Evolutionary conservation across 306 rosid genomes (phyloP), one percentile per base, ranked within the genome.

Genomic region (Alnus glutinosa): DNA sequence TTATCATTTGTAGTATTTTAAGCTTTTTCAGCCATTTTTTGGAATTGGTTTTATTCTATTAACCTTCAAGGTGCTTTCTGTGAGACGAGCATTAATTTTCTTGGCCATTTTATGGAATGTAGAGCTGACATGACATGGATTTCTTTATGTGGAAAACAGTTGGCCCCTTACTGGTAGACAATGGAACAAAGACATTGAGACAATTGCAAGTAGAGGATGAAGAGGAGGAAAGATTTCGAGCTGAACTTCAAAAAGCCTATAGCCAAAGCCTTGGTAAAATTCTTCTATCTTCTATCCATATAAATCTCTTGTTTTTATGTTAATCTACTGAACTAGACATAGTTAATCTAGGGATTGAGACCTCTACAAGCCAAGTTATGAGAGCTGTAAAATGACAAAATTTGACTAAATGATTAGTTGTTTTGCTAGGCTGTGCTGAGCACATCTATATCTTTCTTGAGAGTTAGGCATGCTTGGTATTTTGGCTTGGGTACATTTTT

Each of bases 141-240:
- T 78, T 80, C 75, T 50, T 14, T 58, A 42, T 84, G 37, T 84
- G 75, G 28, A 77, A 74, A 76, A 83, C 76, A 87, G 78, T 58
- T 76, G 42, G 58, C 78, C 54, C 82, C 73, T 58, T 55, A 81
- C 62, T 57, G 52, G 87, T 81, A 83, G 93, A 82, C 79, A 86
- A 87, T 74, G 91, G 86, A 76, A 59, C 88, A 71, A 89, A 73
- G 81, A 79, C 76, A 48, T 71, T 82, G 86, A 85, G 81, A 82
- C 94, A 85, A 84, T 78, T 73, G 75, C 90, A 83, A 36, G 85
- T 83, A 75, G 91, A 91, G 75, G 94, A 86, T 47, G 98, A 90
- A 9, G 96, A 91, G 74, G 99, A 96, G 85, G 91, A 96, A 87
- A 87, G 93, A 85, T 96, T 93, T 79, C 98, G 91, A 88, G 99